Percentiles rank a stretch among this genome's conserved stretches.
Conservation (phyloP, 2,329 filamentous ascomycete species). For the Tolypocladium ovalisporum region DNA sequence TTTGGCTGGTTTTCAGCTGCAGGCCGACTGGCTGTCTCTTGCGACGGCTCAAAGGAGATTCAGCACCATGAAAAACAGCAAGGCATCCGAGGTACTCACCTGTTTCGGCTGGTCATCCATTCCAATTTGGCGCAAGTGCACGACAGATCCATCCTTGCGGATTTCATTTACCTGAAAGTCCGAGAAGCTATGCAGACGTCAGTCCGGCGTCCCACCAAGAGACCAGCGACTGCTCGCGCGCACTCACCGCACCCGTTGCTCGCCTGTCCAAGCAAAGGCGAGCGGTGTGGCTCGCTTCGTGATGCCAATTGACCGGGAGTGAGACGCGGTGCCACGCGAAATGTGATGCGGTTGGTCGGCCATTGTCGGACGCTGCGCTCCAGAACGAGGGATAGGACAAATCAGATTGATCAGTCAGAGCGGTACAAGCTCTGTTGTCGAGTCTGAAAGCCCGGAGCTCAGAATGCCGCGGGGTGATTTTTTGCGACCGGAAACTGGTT, state of each 20-base stretch:
- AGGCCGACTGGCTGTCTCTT: not conserved
- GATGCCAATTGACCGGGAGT: conserved; percentile 26
- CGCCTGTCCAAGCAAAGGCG: conserved; percentile 25
- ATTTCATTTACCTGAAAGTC: conserved; percentile 94
- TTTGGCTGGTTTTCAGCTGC: not conserved
- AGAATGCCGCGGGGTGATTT: not conserved
- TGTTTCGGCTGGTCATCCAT: conserved; percentile 8
- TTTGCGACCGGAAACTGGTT: not conserved
- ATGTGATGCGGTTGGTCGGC: conserved; percentile 18
- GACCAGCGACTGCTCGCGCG: not conserved
- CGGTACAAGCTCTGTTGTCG: not conserved
- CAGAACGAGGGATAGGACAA: not conserved
- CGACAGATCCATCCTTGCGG: conserved; percentile 58
- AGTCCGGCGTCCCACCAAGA: not conserved
- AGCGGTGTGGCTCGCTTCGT: conserved; percentile 28
- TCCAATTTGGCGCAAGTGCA: conserved; percentile 53
- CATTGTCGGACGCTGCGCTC: conserved; percentile 11
- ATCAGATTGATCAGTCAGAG: not conserved
- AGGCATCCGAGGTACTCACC: conserved; percentile 1
- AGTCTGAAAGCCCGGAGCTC: not conserved
- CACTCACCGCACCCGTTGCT: conserved; percentile 26
- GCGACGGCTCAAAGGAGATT: not conserved
- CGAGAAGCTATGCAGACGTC: conserved; percentile 51
- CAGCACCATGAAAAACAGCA: not conserved
- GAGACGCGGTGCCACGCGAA: conserved; percentile 18